These are phyloP conservation scores for Misopates orontium DNA, from an alignment of 257 asterid genomes.

Conservation along the genomic window DNA sequence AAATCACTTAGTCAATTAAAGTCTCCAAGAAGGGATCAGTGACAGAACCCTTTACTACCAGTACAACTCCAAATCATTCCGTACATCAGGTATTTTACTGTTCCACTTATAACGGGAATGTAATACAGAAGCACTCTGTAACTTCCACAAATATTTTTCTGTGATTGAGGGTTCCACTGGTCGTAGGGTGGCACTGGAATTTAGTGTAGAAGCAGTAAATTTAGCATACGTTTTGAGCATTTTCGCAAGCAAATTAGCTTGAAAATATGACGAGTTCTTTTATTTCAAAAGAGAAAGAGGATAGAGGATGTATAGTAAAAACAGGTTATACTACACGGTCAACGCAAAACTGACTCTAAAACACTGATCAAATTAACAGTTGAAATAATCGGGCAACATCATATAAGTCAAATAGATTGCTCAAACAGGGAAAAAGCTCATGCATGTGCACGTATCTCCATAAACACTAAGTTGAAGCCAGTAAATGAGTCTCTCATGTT, in stretches of 20 bases:
- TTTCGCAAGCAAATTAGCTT: background rate
- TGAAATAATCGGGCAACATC: background rate
- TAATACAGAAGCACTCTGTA: background rate
- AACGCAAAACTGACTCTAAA: background rate
- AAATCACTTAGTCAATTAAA: conserved; percentile 4
- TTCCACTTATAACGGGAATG: background rate
- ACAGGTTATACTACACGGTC: background rate
- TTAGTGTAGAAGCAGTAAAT: background rate
- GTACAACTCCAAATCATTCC: background rate
- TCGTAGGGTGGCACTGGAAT: background rate
- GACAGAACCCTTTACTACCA: background rate
- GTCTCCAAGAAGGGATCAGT: background rate
- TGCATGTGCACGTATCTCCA: too few relatives aligned
- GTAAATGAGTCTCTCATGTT: too few relatives aligned
- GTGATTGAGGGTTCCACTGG: background rate
- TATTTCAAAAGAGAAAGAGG: background rate
- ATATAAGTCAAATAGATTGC: too few relatives aligned
- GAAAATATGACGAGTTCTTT: background rate
- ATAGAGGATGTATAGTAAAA: too few relatives aligned
- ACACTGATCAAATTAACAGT: background rate
- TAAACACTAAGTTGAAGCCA: too few relatives aligned
- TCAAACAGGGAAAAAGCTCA: too few relatives aligned
- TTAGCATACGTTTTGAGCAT: background rate
- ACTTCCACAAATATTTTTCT: background rate
- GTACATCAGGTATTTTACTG: background rate